Percentiles rank a stretch among this genome's conserved stretches.
phyloP scores from a whole-genome alignment of 2,329 filamentous ascomycete genomes.

The Endothia cerciana region DNA sequence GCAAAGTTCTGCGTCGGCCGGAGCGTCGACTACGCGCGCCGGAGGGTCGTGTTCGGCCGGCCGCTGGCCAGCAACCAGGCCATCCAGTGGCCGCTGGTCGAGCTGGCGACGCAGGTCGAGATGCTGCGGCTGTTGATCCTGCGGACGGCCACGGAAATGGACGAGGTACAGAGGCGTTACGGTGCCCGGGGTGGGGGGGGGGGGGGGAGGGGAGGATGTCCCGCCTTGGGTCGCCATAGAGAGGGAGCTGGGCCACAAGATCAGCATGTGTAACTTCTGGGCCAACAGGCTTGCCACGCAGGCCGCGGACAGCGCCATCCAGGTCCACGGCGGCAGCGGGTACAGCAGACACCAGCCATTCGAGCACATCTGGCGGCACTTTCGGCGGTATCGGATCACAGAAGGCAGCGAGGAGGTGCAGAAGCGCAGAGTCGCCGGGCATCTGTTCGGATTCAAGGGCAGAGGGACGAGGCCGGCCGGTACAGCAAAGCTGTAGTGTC shows the following conservation, averaged over 20 bases:
- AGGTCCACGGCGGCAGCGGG: constrained; percentile 63
- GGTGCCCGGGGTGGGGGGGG: constrained; percentile 21
- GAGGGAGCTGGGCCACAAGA: constrained; percentile 61
- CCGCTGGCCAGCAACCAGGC: constrained; percentile 63
- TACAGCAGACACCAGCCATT: constrained; percentile 63
- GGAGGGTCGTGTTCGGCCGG: constrained; percentile 58
- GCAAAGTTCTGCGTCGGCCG: constrained; percentile 63
- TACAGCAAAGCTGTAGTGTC: neutral
- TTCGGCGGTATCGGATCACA: constrained; percentile 65
- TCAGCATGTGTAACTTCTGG: constrained; percentile 70
- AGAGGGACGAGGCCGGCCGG: neutral
- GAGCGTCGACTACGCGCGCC: constrained; percentile 59
- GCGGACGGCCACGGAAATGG: constrained; percentile 66
- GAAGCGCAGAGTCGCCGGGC: constrained; percentile 66
- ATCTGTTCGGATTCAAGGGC: constrained; percentile 42
- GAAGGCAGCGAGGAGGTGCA: constrained; percentile 69
- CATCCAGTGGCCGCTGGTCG: constrained; percentile 67
- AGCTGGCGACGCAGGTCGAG: constrained; percentile 63
- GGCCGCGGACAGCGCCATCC: constrained; percentile 65
- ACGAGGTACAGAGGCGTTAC: constrained; percentile 46
- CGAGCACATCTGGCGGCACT: constrained; percentile 69
- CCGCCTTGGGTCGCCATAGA: constrained; percentile 57
- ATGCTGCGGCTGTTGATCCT: constrained; percentile 65
- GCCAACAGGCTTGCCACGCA: constrained; percentile 63
- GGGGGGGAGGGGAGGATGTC: neutral